Conservation (phyloP, 2,329 filamentous ascomycete genomes). For the Colletotrichum camelliae region DNA sequence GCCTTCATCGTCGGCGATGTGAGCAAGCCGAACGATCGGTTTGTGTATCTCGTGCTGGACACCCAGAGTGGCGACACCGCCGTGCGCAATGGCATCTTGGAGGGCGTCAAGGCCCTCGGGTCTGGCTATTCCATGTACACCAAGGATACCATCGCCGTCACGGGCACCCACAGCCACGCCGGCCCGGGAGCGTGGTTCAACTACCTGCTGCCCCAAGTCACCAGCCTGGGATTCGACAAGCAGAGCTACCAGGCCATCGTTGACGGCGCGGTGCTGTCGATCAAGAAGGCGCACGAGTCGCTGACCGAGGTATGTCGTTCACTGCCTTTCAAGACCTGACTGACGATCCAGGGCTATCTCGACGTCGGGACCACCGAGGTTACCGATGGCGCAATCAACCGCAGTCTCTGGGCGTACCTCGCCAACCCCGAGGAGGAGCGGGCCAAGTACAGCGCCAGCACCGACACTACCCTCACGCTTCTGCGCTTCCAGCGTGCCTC, state of each 20-base stretch:
- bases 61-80: constrained; percentile 89
- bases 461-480: constrained; percentile 71
- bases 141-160: constrained; percentile 84
- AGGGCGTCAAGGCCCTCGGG: constrained; percentile 73
- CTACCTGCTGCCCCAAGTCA: constrained; percentile 91
- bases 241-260: constrained; percentile 92
- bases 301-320: constrained; percentile 53
- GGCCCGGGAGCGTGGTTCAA: constrained; percentile 94
- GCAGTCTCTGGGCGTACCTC: constrained; percentile 86
- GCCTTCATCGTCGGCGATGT: constrained; percentile 85
- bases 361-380: constrained; percentile 74
- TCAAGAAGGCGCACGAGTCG: constrained; percentile 78
- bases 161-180: constrained; percentile 91
- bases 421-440: constrained; percentile 83
- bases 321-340: too few relatives aligned
- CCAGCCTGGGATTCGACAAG: constrained; percentile 82
- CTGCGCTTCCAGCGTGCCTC: constrained; percentile 77
- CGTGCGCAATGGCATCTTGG: constrained; percentile 83
- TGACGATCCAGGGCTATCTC: constrained; percentile 62
- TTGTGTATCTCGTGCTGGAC: constrained; percentile 89
- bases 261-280: constrained; percentile 81
- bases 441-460: constrained; percentile 63
- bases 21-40: constrained; percentile 69
- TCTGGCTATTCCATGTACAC: constrained; percentile 76
- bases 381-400: constrained; percentile 82